phyloP scores from a whole-genome alignment of 192 early-diverging fungal genomes.

The Gaertneriomyces semiglobifer region DNA sequence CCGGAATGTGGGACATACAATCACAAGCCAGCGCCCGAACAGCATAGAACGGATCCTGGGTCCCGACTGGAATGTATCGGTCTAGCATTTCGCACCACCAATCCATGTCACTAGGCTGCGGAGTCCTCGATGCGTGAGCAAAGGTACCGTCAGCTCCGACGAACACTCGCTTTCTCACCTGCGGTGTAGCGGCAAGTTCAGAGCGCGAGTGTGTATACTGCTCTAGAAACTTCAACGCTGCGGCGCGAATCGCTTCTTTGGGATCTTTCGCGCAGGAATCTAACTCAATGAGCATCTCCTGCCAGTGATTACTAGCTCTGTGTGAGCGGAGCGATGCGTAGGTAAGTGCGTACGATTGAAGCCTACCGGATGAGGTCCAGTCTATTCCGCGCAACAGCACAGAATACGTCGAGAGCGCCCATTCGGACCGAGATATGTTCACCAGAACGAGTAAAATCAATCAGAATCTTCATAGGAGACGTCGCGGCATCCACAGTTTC shows the following conservation, averaged over 20 bases:
- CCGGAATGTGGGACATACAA: conserved; percentile 30
- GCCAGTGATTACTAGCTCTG: conserved; percentile 1
- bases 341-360: too few species aligned
- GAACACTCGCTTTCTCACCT: too few species aligned
- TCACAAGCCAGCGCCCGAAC: conserved; percentile 34
- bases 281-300: conserved; percentile 6
- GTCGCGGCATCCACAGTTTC: not conserved
- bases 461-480: not conserved
- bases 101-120: not conserved
- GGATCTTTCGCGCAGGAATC: not conserved
- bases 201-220: conserved; percentile 30
- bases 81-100: conserved; percentile 28
- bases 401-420: conserved; percentile 30
- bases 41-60: conserved; percentile 25
- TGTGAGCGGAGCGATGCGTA: not conserved
- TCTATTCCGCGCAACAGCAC: conserved; percentile 23
- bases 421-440: conserved; percentile 26
- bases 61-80: conserved; percentile 9
- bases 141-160: too few species aligned
- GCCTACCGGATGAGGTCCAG: conserved; percentile 9
- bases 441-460: not conserved
- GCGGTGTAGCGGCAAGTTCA: too few species aligned
- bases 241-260: conserved; percentile 28
- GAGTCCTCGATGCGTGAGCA: too few species aligned
- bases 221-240: conserved; percentile 34